Evolutionary conservation across 1,284 basidiomycete genomes (phyloP).

Genomic region (Pascua guehoae): DNA sequence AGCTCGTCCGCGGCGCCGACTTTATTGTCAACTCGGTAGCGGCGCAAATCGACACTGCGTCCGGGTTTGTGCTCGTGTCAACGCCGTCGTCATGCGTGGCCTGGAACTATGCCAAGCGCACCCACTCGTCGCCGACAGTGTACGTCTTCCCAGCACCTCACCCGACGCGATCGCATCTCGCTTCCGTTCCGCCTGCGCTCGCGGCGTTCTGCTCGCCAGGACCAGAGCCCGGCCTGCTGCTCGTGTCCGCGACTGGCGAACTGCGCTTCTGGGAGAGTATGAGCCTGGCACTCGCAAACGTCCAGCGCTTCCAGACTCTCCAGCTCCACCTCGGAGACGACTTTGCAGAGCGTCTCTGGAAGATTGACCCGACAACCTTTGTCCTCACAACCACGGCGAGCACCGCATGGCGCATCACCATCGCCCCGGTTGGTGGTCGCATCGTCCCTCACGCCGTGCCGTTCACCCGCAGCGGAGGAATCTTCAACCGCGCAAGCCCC

Average conservation of each 20-base stretch:
- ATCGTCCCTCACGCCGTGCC: slow-evolving; percentile 27
- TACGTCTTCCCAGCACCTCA: slow-evolving; percentile 43
- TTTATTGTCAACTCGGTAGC: slow-evolving; percentile 40
- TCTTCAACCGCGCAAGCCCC: slow-evolving; percentile 37
- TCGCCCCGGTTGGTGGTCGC: slow-evolving; percentile 38
- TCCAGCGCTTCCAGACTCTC: slow-evolving; percentile 28
- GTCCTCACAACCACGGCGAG: slow-evolving; percentile 45
- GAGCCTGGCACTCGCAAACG: slow-evolving; percentile 45
- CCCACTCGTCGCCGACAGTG: slow-evolving; percentile 37
- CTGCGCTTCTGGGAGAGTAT: slow-evolving; percentile 50
- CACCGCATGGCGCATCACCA: slow-evolving; percentile 38
- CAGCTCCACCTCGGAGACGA: slow-evolving; percentile 44
- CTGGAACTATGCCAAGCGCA: slow-evolving; percentile 51
- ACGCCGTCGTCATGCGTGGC: slow-evolving; percentile 39
- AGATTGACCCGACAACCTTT: slow-evolving; percentile 40
- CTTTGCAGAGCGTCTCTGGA: slow-evolving; percentile 38
- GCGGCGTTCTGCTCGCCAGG: slow-evolving; percentile 33
- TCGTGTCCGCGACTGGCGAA: slow-evolving; percentile 45
- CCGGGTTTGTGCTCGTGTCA: slow-evolving; percentile 49
- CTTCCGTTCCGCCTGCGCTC: slow-evolving; percentile 32
- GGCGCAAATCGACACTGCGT: slow-evolving; percentile 40
- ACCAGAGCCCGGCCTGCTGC: slow-evolving; percentile 50
- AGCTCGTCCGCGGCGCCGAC: slow-evolving; percentile 34
- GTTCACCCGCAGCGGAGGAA: slow-evolving; percentile 40
- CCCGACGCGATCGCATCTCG: slow-evolving; percentile 23